Base-by-base conservation (phyloP, 139 green algal genomes). In the Prasinococcaceae sp. region DNA sequence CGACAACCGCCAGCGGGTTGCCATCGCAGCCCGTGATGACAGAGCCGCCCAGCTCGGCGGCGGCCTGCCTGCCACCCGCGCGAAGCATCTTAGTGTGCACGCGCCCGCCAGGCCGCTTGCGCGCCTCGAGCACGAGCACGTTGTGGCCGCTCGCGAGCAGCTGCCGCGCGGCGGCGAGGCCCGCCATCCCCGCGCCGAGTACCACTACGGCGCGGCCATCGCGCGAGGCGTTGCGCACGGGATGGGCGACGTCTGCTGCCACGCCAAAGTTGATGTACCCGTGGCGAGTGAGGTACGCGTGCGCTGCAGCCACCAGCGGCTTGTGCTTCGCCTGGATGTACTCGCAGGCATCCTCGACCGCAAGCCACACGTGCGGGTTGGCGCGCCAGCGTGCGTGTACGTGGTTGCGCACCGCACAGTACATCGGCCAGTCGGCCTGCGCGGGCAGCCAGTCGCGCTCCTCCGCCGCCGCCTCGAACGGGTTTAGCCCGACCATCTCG, bases 251-350 rank as follows among this genome's bases (percentile, higher is more conserved):
- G 1, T 50, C 54, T 2, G 65, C 58, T 5, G 70, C 63, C 16
- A 85, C 61, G 0, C 86, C 86, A 62, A 85, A 94, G 69, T 95
- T 95, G 54, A 95, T 94, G 65, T 78, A 86, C 2, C 86, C 86
- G 20, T 66, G 17, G 6, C 33, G 41, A 37, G 38, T 63, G 3
- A 74, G 22, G 55, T 52, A 53, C 4, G 30, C 47, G 43, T 61
- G 16, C 41, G 58, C 35, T 28, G n/a, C 30, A 77, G 47, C 3
- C 32, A 55, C 2, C 16, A 60, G 36, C 2, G 23, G 20, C 3
- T 9, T 2, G 45, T 27, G 17, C 20, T 46, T 47, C n/a, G 47
- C 23, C 26, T 54, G 26, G 45, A 71, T 41, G 4, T 14, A 39
- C 22, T 20, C 33, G n/a, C 38, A n/a, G 26, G 58, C 58, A 6